phyloP scores from a whole-genome alignment of 257 asterid species.

The Ocimum tenuiflorum region DNA sequence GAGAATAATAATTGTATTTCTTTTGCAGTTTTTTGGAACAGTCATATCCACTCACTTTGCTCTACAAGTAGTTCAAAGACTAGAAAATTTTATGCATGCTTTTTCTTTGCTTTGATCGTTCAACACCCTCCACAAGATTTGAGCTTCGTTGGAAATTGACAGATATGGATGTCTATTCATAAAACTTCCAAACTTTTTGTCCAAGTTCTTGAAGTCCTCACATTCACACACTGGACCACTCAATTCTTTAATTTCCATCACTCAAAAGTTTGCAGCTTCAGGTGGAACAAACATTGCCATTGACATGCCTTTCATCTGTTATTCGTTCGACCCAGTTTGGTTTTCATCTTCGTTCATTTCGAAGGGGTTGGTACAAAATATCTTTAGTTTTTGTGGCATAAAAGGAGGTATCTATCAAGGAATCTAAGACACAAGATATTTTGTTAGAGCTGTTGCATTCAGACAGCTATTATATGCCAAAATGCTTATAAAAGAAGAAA shows the following conservation, averaged over 20 bases:
- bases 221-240: not conserved
- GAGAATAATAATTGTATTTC: too few relatives aligned
- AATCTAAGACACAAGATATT: not conserved
- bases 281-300: not conserved
- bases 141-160: not conserved
- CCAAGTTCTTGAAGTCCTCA: not conserved
- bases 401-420: not conserved
- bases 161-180: not conserved
- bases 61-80: not conserved
- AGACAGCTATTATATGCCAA: constrained; percentile 10
- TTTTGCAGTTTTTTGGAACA: too few relatives aligned
- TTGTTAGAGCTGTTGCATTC: constrained; percentile 11
- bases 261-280: not conserved
- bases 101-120: not conserved
- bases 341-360: not conserved
- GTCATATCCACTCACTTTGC: too few relatives aligned
- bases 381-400: constrained; percentile 15
- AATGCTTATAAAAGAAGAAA: not conserved
- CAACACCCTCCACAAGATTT: not conserved
- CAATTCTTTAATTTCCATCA: not conserved
- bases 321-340: not conserved
- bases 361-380: not conserved
- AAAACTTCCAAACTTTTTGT: not conserved
- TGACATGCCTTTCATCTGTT: not conserved
- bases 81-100: not conserved